Evolutionary conservation across 169 alveolate species (phyloP), one percentile per base, ranked within the genome.

Genomic region (Plasmodium coatneyi): DNA sequence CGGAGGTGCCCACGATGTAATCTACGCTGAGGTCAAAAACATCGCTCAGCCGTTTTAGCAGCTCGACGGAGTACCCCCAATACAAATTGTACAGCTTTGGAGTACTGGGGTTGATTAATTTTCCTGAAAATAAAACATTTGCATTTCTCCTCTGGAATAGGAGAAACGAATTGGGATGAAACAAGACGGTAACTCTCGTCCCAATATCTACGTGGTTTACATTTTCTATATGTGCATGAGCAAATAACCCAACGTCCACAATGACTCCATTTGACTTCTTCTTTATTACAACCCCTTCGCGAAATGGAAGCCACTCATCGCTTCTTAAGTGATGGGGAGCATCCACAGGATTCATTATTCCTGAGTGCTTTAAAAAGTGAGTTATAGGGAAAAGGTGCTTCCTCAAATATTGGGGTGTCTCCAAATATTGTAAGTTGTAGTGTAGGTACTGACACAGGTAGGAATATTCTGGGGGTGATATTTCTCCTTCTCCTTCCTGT

Each of bases 371-470:
- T 56, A 99, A 95, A 90, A 97, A 99, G 30, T 96, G 95, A 70
- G 96, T 95, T 83, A 96, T 95, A 22, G 98, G 98, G 92, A 97
- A 97, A 16, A 71, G 16, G 41, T 66, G 92, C 32, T 74, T 98
- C 86, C 99, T 96, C 71, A 99, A 96, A 95, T 99, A 99, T 96
- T 99, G 99, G 7, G 99, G 99, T 12, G 99, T 99, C 95, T 99
- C 99, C 56, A 99, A 96, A 95, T 98, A 99, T 92, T 98, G 98
- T 87, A 99, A 92, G 71, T 87, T 87, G 71, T 79, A 87, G 71
- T 87, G 89, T 52, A 87, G 22, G 71, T 87, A 87, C 52, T 87
- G 80, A 39, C 93, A 87, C 36, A 87, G 36, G 52, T 87, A 87
- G 3, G 93, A 87, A 25, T 87, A 87, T 52, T 76, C 60, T 36